Conservation (phyloP, 1,284 basidiomycete species). For the Boletellus deceptivus region DNA sequence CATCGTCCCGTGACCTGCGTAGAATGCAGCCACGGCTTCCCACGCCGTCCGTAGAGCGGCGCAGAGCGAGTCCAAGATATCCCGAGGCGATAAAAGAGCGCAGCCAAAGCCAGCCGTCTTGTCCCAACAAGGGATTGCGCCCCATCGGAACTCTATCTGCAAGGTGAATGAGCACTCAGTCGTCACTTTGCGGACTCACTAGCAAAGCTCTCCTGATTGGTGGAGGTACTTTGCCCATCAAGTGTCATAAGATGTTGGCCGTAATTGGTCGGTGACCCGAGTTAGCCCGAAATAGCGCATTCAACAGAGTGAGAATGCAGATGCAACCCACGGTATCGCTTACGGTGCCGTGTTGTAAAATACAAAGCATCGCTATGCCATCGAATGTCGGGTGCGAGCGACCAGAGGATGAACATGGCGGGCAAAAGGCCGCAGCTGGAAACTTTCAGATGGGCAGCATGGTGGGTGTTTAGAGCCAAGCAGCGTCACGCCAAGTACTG, state of each 20-base stretch:
- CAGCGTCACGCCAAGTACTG: not conserved
- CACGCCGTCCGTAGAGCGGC: constrained; percentile 11
- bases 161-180: no score
- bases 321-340: not conserved
- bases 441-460: not conserved
- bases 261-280: no score
- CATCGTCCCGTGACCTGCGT: constrained; percentile 15
- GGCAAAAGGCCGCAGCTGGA: not conserved
- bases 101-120: not conserved
- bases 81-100: not conserved
- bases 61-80: constrained; percentile 4
- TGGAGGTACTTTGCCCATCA: no score
- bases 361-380: constrained; percentile 19
- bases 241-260: no score
- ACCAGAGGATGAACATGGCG: not conserved
- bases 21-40: no score
- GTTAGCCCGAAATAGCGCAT: no score
- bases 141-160: not conserved
- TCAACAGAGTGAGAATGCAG: no score
- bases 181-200: no score
- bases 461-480: constrained; percentile 12
- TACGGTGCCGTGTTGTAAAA: not conserved
- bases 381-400: not conserved
- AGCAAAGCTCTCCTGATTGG: no score
- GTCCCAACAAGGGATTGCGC: constrained; percentile 1